phyloP scores from a whole-genome alignment of 164 flowering plant genomes.

The Nelumbo lutea region DNA sequence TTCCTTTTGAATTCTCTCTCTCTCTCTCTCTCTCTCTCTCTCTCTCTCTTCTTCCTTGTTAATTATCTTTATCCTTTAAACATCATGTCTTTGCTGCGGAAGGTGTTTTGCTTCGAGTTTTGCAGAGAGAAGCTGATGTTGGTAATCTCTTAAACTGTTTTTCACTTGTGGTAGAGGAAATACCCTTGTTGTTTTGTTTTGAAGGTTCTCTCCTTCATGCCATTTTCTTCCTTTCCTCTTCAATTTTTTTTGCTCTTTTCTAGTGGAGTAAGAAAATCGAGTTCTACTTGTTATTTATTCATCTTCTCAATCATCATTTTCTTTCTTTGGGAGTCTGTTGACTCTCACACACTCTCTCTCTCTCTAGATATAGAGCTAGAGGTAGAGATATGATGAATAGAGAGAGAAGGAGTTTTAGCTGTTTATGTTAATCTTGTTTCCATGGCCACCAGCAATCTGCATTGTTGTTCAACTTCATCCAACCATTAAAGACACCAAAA shows the following conservation, averaged over 20 bases:
- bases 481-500: neutral
- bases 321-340: conserved; percentile 10
- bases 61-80: neutral
- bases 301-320: conserved; percentile 9
- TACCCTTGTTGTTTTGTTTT: conserved; percentile 8
- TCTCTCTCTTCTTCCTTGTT: conserved; percentile 5
- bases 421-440: neutral
- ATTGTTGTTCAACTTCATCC: conserved; percentile 1
- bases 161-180: conserved; percentile 5
- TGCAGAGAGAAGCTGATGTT: conserved; percentile 10
- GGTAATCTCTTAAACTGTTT: neutral
- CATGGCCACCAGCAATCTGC: conserved; percentile 13
- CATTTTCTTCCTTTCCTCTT: conserved; percentile 8
- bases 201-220: conserved; percentile 1
- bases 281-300: conserved; percentile 4
- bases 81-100: neutral
- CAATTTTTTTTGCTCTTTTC: conserved; percentile 9
- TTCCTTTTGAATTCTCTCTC: conserved; percentile 2
- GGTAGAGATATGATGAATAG: conserved; percentile 1
- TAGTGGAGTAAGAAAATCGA: conserved; percentile 1
- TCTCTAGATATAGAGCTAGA: neutral
- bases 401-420: neutral
- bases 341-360: conserved; percentile 2
- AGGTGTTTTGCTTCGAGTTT: conserved; percentile 9
- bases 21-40: conserved; percentile 14